phyloP scores from a whole-genome alignment of 805 yeast genomes.

The Cyberlindnera saturnus region DNA sequence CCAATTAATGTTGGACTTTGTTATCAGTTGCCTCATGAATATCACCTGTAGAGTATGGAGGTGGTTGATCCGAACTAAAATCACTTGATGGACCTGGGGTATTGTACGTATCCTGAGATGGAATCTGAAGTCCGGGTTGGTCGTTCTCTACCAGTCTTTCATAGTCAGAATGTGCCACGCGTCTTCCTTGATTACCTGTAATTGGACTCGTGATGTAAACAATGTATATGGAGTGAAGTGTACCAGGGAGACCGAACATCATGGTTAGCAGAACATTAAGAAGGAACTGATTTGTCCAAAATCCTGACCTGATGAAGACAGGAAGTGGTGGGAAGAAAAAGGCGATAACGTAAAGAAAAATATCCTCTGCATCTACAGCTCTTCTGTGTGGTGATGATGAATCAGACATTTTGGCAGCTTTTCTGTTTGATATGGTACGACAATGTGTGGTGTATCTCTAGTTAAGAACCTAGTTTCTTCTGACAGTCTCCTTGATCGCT shows the following conservation, averaged over 20 bases:
- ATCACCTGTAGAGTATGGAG: conserved; percentile 12
- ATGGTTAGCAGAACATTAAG: conserved; percentile 61
- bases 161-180: conserved; percentile 13
- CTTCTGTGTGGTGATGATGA: conserved; percentile 5
- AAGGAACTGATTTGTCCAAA: conserved; percentile 45
- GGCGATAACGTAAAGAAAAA: conserved; percentile 53
- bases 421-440: neutral
- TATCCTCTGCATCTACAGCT: conserved; percentile 32
- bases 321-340: conserved; percentile 72
- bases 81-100: neutral
- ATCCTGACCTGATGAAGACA: conserved; percentile 59
- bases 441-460: too few species aligned
- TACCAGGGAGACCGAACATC: conserved; percentile 74
- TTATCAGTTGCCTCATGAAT: conserved; percentile 15
- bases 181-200: conserved; percentile 15
- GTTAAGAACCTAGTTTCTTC: too few species aligned
- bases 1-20: conserved; percentile 14
- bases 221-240: conserved; percentile 57
- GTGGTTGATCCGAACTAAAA: conserved; percentile 10
- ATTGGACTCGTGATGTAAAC: conserved; percentile 25
- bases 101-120: too few species aligned
- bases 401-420: conserved; percentile 1
- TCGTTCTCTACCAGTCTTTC: conserved; percentile 18
- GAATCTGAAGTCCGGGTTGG: neutral
- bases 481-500: too few species aligned